A percentile compares a stretch with the other conserved stretches of the same genome.
These are phyloP conservation scores for Neopestalotiopsis sp. DNA, from an alignment of 2,329 filamentous ascomycete species.

Conservation along the genomic window DNA sequence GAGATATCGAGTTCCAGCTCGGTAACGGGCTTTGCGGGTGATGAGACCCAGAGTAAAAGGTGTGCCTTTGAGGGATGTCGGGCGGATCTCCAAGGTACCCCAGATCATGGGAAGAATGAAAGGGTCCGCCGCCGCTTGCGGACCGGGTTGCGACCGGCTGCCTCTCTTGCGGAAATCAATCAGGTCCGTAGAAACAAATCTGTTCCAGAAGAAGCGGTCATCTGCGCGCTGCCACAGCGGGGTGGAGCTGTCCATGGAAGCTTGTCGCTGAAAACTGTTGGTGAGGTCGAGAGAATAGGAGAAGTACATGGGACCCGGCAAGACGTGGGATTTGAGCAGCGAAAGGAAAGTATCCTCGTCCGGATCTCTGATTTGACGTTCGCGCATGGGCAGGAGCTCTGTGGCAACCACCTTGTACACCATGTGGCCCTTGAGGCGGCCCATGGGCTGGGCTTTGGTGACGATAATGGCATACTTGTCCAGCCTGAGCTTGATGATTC, in stretches of 20 bases:
- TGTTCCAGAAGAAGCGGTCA: constrained; percentile 99
- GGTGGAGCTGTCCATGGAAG: constrained; percentile 70
- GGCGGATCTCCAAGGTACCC: constrained; percentile 91
- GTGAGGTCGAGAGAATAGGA: constrained; percentile 97
- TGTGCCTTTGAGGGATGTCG: constrained; percentile 83
- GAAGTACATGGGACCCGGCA: constrained; percentile 92
- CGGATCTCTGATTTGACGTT: constrained; percentile 86
- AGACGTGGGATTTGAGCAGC: constrained; percentile 81
- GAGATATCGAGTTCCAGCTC: constrained; percentile 92
- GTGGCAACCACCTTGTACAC: constrained; percentile 91
- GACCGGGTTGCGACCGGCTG: constrained; percentile 66
- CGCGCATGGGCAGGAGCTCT: constrained; percentile 91
- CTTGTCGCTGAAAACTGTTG: constrained; percentile 94
- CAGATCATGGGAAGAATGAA: constrained; percentile 96
- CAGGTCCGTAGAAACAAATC: constrained; percentile 86
- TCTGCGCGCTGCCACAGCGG: constrained; percentile 93
- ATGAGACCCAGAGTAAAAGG: constrained; percentile 86
- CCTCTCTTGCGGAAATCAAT: constrained; percentile 81
- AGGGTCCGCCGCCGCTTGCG: constrained; percentile 81
- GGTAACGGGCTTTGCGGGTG: constrained; percentile 84
- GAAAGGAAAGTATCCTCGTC: constrained; percentile 92
- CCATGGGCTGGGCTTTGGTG: constrained; percentile 90
- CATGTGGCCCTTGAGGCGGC: constrained; percentile 92
- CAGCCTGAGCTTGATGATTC: constrained; percentile 90
- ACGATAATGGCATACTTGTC: constrained; percentile 98